phyloP scores from a whole-genome alignment of 2,329 filamentous ascomycete species.

The Phialophora macrospora region DNA sequence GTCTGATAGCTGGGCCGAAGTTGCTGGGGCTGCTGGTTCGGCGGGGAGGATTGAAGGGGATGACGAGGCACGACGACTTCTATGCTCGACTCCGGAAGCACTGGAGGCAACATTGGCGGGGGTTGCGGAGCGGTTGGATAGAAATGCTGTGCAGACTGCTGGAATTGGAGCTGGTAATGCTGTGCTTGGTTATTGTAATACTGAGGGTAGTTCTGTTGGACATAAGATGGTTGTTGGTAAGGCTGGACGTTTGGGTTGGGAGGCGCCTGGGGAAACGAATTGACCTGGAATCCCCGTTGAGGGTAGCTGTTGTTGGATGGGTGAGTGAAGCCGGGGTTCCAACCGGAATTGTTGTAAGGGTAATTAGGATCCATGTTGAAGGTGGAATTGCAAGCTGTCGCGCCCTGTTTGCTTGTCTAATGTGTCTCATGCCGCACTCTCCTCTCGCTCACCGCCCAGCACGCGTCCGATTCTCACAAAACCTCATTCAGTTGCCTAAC shows the following conservation, averaged over 20 bases:
- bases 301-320: slow-evolving; percentile 6
- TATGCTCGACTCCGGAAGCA: background rate
- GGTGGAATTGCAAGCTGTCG: slow-evolving; percentile 1
- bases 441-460: background rate
- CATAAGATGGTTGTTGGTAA: slow-evolving; percentile 18
- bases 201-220: slow-evolving; percentile 43
- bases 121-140: slow-evolving; percentile 14
- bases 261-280: slow-evolving; percentile 9
- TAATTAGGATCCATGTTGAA: slow-evolving; percentile 29
- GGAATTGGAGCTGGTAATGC: slow-evolving; percentile 40
- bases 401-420: background rate
- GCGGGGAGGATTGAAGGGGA: slow-evolving; percentile 9
- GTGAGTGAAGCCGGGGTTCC: slow-evolving; percentile 4
- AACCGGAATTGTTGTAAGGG: slow-evolving; percentile 8
- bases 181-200: slow-evolving; percentile 49
- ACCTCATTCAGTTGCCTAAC: background rate
- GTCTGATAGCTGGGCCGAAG: background rate
- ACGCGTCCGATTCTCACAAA: background rate
- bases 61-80: background rate
- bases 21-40: background rate
- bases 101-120: slow-evolving; percentile 1
- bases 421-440: background rate
- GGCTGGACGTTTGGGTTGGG: slow-evolving; percentile 11
- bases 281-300: slow-evolving; percentile 6
- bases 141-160: slow-evolving; percentile 42